Evolutionary conservation across 192 early-diverging fungal genomes (phyloP).

Genomic region (Coemansia sp.): DNA sequence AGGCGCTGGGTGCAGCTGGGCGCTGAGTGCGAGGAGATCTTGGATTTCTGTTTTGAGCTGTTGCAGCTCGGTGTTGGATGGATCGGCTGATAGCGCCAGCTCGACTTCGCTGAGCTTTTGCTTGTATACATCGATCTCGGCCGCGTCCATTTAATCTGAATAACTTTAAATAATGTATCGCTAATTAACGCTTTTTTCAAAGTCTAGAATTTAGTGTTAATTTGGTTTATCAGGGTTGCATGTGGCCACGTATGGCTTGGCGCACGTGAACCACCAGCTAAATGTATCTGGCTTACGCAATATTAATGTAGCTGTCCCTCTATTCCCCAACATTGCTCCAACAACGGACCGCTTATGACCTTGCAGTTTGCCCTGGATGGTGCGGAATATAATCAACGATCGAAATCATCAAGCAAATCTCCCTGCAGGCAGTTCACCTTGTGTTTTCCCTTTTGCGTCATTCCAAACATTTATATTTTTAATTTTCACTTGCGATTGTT

Average conservation of each 20-base stretch:
- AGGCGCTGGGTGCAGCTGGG: constrained; percentile 17
- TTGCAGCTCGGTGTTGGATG: constrained; percentile 40
- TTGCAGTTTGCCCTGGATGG: too few species aligned
- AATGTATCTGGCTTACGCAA: too few species aligned
- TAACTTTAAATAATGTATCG: not conserved
- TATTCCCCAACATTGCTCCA: too few species aligned
- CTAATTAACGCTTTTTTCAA: not conserved
- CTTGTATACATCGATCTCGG: constrained; percentile 37
- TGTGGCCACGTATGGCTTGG: too few species aligned
- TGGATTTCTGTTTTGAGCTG: constrained; percentile 42
- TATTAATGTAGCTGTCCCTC: too few species aligned
- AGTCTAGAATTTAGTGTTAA: not conserved
- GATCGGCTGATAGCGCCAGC: constrained; percentile 44
- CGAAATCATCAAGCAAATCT: too few species aligned
- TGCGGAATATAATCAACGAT: too few species aligned
- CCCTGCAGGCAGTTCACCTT: too few species aligned
- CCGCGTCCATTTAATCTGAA: constrained; percentile 32
- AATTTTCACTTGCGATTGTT: not conserved
- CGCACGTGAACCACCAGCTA: too few species aligned
- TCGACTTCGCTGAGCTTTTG: constrained; percentile 45
- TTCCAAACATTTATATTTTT: not conserved
- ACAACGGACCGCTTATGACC: too few species aligned
- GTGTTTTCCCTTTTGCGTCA: too few species aligned
- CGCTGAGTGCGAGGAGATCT: constrained; percentile 28
- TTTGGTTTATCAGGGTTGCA: not conserved